Percentiles rank a stretch among this genome's conserved stretches.
Evolutionary conservation across 768 basidiomycete species (phyloP).

Genomic region (Pisolithus tinctorius): DNA sequence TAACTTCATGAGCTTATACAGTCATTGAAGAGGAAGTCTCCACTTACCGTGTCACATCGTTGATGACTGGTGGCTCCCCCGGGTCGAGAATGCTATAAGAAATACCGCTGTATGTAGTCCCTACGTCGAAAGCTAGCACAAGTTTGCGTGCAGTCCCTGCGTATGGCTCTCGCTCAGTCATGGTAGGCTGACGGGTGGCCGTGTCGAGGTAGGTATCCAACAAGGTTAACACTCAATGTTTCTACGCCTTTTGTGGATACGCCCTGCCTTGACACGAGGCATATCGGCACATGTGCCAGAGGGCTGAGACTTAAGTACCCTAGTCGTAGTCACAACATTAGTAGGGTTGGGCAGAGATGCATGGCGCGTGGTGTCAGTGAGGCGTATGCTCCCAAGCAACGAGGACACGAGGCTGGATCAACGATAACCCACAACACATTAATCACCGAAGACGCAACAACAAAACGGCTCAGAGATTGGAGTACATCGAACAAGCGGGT

Average conservation of each 20-base stretch:
- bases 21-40: background rate
- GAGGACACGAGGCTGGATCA: slow-evolving; percentile 2
- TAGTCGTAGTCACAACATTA: too few species aligned
- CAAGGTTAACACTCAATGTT: background rate
- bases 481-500: too few species aligned
- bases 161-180: slow-evolving; percentile 32
- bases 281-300: background rate
- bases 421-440: background rate
- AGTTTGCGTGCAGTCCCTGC: slow-evolving; percentile 35
- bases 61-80: slow-evolving; percentile 19
- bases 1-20: slow-evolving; percentile 3
- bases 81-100: slow-evolving; percentile 34
- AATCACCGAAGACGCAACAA: background rate
- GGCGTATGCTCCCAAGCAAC: slow-evolving; percentile 4
- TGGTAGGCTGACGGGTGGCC: background rate
- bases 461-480: too few species aligned
- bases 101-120: slow-evolving; percentile 46
- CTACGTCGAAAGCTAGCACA: slow-evolving; percentile 46
- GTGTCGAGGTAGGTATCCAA: background rate
- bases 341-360: background rate
- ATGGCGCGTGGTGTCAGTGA: slow-evolving; percentile 9
- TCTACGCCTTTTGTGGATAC: background rate
- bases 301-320: background rate
- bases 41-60: slow-evolving; percentile 19
- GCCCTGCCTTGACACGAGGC: background rate